phyloP scores from a whole-genome alignment of 2,329 filamentous ascomycete species.

The Colletotrichum acutatum region DNA sequence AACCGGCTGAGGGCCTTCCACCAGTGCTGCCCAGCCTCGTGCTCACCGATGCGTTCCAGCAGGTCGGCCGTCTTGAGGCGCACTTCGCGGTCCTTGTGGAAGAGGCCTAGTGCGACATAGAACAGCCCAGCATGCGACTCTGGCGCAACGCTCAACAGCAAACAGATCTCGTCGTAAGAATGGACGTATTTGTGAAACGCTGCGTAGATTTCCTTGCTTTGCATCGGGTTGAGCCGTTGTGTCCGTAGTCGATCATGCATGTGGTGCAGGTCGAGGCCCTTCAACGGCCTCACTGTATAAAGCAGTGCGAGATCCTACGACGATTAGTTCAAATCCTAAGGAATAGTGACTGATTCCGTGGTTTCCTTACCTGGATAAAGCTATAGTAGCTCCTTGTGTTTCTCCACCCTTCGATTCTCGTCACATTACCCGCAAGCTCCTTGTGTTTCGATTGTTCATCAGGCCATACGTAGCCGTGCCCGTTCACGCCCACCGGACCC shows the following conservation, averaged over 20 bases:
- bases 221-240: conserved; percentile 79
- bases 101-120: conserved; percentile 89
- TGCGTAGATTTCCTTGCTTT: conserved; percentile 87
- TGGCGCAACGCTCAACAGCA: conserved; percentile 83
- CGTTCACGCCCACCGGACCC: conserved; percentile 69
- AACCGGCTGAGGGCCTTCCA: conserved; percentile 90
- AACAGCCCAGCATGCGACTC: conserved; percentile 91
- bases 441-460: conserved; percentile 83
- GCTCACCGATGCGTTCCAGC: conserved; percentile 82
- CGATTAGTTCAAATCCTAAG: conserved; percentile 25
- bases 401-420: conserved; percentile 95
- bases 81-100: conserved; percentile 87
- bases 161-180: conserved; percentile 86
- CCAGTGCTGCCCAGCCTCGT: conserved; percentile 93
- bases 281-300: conserved; percentile 74
- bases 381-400: conserved; percentile 96
- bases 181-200: conserved; percentile 80
- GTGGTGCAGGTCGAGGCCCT: conserved; percentile 88
- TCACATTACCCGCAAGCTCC: conserved; percentile 91
- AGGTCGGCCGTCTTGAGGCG: conserved; percentile 81
- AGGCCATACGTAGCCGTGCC: conserved; percentile 95
- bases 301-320: conserved; percentile 72
- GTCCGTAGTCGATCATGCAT: conserved; percentile 91
- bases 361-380: conserved; percentile 79
- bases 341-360: neutral